Percentiles rank a stretch among this genome's conserved stretches.
phyloP scores from a whole-genome alignment of 2,329 filamentous ascomycete genomes.

The Pyrenophora seminiperda region DNA sequence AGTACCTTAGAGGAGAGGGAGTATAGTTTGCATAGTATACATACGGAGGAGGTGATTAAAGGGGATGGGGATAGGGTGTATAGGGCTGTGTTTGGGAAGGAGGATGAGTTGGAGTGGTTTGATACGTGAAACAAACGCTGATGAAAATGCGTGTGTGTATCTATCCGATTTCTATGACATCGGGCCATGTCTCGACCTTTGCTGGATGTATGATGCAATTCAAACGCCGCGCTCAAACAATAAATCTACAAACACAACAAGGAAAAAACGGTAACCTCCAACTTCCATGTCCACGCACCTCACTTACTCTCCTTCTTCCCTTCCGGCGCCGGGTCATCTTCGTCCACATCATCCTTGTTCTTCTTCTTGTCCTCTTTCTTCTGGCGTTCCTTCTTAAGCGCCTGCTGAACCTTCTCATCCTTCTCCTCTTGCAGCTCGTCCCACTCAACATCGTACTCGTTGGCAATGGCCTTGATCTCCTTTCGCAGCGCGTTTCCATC shows the following conservation, averaged over 20 bases:
- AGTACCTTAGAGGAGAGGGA: conserved; percentile 38
- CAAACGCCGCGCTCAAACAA: conserved; percentile 14
- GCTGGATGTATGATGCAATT: not conserved
- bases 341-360: conserved; percentile 44
- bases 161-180: not conserved
- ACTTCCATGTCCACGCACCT: too few relatives aligned
- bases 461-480: conserved; percentile 80
- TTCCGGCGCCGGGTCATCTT: conserved; percentile 14
- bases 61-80: conserved; percentile 38
- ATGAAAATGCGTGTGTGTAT: not conserved
- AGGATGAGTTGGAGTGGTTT: conserved; percentile 43
- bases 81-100: conserved; percentile 38
- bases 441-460: conserved; percentile 91
- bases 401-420: conserved; percentile 62
- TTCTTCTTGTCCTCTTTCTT: conserved; percentile 45
- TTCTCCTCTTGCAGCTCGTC: conserved; percentile 76
- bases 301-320: conserved; percentile 4
- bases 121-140: too few relatives aligned
- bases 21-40: conserved; percentile 43
- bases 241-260: not conserved
- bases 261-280: not conserved
- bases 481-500: conserved; percentile 77
- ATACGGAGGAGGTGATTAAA: conserved; percentile 42
- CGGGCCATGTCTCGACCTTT: conserved; percentile 5
- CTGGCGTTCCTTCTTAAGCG: conserved; percentile 56